Evolutionary conservation across 371 early-diverging fungal genomes (phyloP).

Genomic region (Funneliformis caledonium): DNA sequence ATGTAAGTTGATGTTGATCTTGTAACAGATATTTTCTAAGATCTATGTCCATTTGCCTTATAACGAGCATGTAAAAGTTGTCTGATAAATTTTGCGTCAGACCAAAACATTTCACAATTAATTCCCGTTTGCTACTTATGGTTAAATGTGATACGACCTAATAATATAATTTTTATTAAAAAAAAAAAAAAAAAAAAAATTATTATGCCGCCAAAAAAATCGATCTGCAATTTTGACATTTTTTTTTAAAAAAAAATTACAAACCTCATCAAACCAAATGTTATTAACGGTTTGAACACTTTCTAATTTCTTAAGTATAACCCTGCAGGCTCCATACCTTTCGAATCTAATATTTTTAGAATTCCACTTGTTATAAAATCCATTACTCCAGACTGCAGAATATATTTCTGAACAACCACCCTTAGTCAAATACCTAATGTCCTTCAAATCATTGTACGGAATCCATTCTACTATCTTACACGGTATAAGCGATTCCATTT

Average conservation of each 20-base stretch:
- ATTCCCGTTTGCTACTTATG: background rate
- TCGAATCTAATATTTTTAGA: too few species aligned
- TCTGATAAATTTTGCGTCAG: background rate
- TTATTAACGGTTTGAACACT: too few species aligned
- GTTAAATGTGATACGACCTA: too few species aligned
- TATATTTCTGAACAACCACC: background rate
- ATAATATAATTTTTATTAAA: too few species aligned
- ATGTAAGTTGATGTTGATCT: background rate
- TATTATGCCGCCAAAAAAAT: too few species aligned
- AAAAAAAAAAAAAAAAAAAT: too few species aligned
- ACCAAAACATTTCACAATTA: slow-evolving; percentile 11
- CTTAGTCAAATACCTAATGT: background rate
- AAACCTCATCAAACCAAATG: too few species aligned
- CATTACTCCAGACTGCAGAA: background rate
- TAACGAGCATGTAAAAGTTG: slow-evolving; percentile 5
- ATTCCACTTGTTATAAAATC: background rate
- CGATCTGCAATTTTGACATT: too few species aligned
- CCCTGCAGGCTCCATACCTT: too few species aligned
- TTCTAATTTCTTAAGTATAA: too few species aligned
- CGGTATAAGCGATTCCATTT: background rate
- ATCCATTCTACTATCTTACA: slow-evolving; percentile 14
- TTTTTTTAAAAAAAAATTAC: too few species aligned
- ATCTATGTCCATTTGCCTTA: background rate
- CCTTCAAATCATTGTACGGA: background rate
- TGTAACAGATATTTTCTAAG: background rate